Conservation (phyloP, 2,329 filamentous ascomycete genomes). For the Fusarium sp. region DNA sequence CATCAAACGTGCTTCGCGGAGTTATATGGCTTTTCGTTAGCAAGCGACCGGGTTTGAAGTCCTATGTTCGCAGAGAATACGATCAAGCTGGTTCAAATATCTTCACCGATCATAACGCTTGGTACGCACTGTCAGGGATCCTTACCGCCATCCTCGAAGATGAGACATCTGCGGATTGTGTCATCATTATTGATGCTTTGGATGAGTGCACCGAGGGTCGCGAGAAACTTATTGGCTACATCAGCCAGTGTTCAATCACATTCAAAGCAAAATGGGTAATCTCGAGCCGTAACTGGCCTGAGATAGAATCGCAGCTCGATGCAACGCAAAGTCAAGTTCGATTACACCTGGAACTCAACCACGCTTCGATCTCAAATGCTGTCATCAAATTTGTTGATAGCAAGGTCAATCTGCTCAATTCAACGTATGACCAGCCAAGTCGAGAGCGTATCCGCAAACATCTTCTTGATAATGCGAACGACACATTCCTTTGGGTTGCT, state of each 20-base stretch:
- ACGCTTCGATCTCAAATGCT: accelerated
- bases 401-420: accelerated
- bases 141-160: accelerated
- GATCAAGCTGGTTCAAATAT: accelerated
- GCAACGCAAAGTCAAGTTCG: accelerated
- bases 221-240: accelerated
- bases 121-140: accelerated
- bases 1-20: accelerated
- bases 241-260: accelerated
- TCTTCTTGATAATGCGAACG: neutral
- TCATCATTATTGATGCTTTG: neutral
- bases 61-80: accelerated
- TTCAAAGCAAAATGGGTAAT: accelerated
- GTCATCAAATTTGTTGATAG: accelerated
- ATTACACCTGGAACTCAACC: neutral
- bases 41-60: accelerated
- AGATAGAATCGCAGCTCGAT: neutral
- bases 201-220: accelerated
- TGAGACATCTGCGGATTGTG: accelerated
- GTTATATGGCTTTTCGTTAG: accelerated
- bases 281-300: accelerated
- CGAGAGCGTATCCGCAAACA: accelerated
- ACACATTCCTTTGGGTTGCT: neutral
- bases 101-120: accelerated
- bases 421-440: accelerated